Percentiles rank a stretch among this genome's conserved stretches.
Conservation (phyloP, 108 stramenopile species). For the Schizochytrium sp. region DNA sequence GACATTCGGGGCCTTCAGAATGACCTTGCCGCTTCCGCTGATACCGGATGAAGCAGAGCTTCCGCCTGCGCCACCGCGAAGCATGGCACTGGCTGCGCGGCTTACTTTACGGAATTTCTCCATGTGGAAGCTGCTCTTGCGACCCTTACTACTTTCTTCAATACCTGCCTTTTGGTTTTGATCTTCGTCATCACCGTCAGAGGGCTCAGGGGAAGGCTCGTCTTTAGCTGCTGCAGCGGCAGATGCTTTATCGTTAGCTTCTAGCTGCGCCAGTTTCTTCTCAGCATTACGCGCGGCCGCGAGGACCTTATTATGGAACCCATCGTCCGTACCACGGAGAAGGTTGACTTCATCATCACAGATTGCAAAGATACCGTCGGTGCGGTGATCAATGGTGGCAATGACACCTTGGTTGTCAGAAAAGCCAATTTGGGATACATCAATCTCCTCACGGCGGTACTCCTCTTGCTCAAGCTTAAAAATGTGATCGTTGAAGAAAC, state of each 20-base stretch:
- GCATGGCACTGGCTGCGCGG: constrained; percentile 25
- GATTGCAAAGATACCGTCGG: constrained; percentile 72
- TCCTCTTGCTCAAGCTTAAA: constrained; percentile 74
- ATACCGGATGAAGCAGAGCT: constrained; percentile 30
- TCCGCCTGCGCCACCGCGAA: constrained; percentile 21
- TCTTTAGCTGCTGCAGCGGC: constrained; percentile 31
- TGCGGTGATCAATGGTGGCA: constrained; percentile 69
- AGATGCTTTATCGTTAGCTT: background rate
- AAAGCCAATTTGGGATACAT: constrained; percentile 72
- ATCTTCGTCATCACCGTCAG: background rate
- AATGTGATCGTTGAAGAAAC: constrained; percentile 78
- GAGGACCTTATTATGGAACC: constrained; percentile 72
- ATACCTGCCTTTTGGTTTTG: too few species aligned
- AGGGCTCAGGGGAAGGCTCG: background rate
- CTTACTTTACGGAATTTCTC: constrained; percentile 32
- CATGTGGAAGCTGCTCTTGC: constrained; percentile 18
- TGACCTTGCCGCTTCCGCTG: constrained; percentile 59
- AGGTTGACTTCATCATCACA: constrained; percentile 79
- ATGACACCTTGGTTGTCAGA: constrained; percentile 75
- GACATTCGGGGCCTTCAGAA: constrained; percentile 70
- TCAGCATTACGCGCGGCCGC: constrained; percentile 15
- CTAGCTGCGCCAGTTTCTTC: background rate
- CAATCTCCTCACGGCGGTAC: constrained; percentile 71
- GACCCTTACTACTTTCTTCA: background rate
- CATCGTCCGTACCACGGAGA: constrained; percentile 72